Base-by-base conservation (phyloP, 139 green algal species). In the Axilococcus clingmanii region DNA sequence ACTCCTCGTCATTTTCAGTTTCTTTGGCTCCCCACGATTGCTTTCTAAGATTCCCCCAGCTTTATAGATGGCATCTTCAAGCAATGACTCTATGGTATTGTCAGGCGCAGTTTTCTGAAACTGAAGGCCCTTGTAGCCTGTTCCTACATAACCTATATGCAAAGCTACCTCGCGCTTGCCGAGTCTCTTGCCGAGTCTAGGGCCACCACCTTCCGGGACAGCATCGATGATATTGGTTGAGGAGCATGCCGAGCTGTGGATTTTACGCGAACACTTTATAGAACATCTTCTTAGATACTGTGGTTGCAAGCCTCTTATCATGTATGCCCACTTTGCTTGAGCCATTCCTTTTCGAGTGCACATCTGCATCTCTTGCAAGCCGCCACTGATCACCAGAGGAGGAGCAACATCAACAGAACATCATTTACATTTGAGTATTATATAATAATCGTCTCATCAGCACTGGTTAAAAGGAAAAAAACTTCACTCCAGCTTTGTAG, bases 131-230 rank as follows among this genome's bases (percentile, higher is more conserved):
- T 58, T 41, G 20, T 34, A 45, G 16, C n/a, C 17, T 33, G 30
- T 52, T n/a, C 36, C 52, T 7, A 86, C 64, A 55, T 90, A 90
- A 2, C 69, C 81, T 0, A 84, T 34, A 42, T 81, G 72, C 4
- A 91, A 35, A 2, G 76, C 82, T 0, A 91, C 81, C n/a, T 72
- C 77, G 23, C 78, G 60, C 52, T 91, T 91, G 25, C 55, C 57
- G 12, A 19, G 9, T 49, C 41, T 30, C 9, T 12, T 32, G n/a
- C n/a, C n/a, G n/a, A n/a, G n/a, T n/a, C n/a, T n/a, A n/a, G n/a
- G n/a, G n/a, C n/a, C n/a, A n/a, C n/a, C n/a, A n/a, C n/a, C n/a
- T n/a, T n/a, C n/a, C n/a, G n/a, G n/a, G n/a, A n/a, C n/a, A n/a
- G n/a, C n/a, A n/a, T n/a, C n/a, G n/a, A n/a, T n/a, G n/a, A n/a